A percentile compares a stretch with the other conserved stretches of the same genome.
These are phyloP conservation scores for Smithsoniella earleae DNA, from an alignment of 163 green algal species.

Conservation along the genomic window DNA sequence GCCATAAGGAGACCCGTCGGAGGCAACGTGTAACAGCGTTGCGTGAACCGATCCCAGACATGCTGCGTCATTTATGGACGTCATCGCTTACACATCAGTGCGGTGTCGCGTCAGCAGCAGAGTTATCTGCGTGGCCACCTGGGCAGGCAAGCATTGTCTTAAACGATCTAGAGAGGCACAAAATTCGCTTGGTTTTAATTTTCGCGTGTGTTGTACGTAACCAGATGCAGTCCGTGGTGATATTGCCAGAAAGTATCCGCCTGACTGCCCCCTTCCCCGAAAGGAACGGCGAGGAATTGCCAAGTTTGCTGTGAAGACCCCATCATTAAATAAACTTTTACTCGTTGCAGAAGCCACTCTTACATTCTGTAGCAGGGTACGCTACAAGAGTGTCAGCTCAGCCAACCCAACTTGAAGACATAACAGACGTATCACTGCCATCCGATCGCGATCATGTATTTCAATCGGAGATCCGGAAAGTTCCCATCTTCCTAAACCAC, in stretches of 20 bases:
- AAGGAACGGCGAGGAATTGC: no score
- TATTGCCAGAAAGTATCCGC: neutral
- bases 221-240: neutral
- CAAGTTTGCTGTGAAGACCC: neutral
- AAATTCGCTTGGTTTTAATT: neutral
- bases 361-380: neutral
- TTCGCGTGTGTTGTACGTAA: neutral
- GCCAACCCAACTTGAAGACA: neutral
- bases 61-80: conserved; percentile 5
- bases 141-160: neutral
- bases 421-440: neutral
- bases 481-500: neutral
- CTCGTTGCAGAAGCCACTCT: neutral
- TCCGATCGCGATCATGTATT: neutral
- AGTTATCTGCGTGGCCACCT: neutral
- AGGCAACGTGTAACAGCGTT: no score
- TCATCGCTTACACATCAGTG: neutral
- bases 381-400: neutral
- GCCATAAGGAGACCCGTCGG: no score
- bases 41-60: neutral
- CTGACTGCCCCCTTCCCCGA: no score
- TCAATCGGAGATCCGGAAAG: neutral
- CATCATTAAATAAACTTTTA: neutral
- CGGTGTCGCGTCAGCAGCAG: neutral
- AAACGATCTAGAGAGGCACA: neutral